These are phyloP conservation scores for Phytophthora melonis DNA, from an alignment of 352 stramenopile species.

Conservation along the genomic window DNA sequence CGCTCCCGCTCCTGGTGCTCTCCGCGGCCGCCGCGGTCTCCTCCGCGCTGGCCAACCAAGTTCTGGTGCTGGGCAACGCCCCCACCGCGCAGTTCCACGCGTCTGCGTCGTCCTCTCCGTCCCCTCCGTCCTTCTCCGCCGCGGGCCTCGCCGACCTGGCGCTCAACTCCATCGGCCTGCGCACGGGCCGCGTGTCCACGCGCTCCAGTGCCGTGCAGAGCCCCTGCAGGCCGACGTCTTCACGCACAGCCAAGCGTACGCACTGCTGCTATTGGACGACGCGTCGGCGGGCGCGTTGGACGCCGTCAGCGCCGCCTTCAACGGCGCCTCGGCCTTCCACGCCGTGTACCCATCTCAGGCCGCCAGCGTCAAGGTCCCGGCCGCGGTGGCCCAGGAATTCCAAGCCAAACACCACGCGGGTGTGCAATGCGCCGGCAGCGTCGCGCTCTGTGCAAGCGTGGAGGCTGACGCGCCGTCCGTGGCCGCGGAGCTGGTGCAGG, in stretches of 20 bases:
- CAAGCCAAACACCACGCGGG: slow-evolving; percentile 16
- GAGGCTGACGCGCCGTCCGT: slow-evolving; percentile 6
- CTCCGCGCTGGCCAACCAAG: slow-evolving; percentile 25
- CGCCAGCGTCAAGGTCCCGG: slow-evolving; percentile 30
- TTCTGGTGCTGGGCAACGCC: slow-evolving; percentile 41
- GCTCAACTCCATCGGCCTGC: slow-evolving; percentile 47
- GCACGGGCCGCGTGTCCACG: slow-evolving; percentile 34
- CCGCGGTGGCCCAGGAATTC: slow-evolving; percentile 44
- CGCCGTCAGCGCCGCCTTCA: slow-evolving; percentile 33
- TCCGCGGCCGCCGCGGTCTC: slow-evolving; percentile 17
- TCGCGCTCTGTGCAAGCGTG: slow-evolving; percentile 36
- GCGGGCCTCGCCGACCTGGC: slow-evolving; percentile 50
- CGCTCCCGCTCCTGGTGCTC: slow-evolving; percentile 23
- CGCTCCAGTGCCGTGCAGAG: slow-evolving; percentile 25
- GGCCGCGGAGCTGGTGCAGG: slow-evolving; percentile 26
- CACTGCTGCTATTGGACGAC: slow-evolving; percentile 46
- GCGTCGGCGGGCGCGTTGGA: slow-evolving; percentile 5
- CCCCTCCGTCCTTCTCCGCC: slow-evolving; percentile 33
- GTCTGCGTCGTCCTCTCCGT: slow-evolving; percentile 11
- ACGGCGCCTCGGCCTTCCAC: slow-evolving; percentile 35
- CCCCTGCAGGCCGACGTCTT: slow-evolving; percentile 60
- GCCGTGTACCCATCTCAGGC: slow-evolving; percentile 36
- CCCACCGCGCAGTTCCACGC: slow-evolving; percentile 35
- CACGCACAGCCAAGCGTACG: slow-evolving; percentile 41
- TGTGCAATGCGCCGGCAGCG: slow-evolving; percentile 44